Conservation (phyloP, 1,284 basidiomycete species). For the Ceratobasidium papillatum region DNA sequence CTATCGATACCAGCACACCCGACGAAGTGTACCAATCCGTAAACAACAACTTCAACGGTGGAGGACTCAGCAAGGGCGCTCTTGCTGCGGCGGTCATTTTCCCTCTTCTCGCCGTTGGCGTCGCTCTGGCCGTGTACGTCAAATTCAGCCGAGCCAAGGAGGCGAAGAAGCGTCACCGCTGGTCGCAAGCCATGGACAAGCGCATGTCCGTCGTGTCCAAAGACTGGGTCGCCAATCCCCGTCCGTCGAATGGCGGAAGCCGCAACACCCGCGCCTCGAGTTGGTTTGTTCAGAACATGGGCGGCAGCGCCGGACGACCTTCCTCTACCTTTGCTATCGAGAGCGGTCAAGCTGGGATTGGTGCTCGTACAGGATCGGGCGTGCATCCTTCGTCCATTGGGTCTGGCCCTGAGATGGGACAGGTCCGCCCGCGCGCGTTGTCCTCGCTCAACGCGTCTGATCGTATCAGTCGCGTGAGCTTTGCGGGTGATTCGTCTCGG, state of each 20-base stretch:
- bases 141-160: slow-evolving; percentile 66
- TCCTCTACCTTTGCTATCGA: slow-evolving; percentile 59
- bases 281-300: slow-evolving; percentile 50
- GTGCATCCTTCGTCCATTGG: slow-evolving; percentile 35
- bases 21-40: slow-evolving; percentile 49
- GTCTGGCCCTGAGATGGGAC: slow-evolving; percentile 58
- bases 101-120: slow-evolving; percentile 66
- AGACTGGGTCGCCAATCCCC: slow-evolving; percentile 77
- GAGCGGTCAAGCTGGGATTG: slow-evolving; percentile 54
- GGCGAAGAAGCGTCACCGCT: slow-evolving; percentile 69
- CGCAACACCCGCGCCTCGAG: slow-evolving; percentile 52
- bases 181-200: slow-evolving; percentile 76
- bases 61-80: slow-evolving; percentile 64
- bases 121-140: slow-evolving; percentile 64
- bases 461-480: slow-evolving; percentile 70
- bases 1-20: slow-evolving; percentile 56
- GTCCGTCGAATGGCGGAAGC: slow-evolving; percentile 67
- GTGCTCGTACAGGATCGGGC: slow-evolving; percentile 50
- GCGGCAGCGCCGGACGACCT: slow-evolving; percentile 55
- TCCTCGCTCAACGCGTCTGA: slow-evolving; percentile 58
- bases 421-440: slow-evolving; percentile 58
- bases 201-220: slow-evolving; percentile 81
- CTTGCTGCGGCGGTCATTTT: slow-evolving; percentile 81
- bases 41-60: slow-evolving; percentile 42
- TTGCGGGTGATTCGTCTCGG: slow-evolving; percentile 68